These are phyloP conservation scores for Ascosphaera apis DNA, from an alignment of 2,329 filamentous ascomycete genomes.

Conservation along the genomic window DNA sequence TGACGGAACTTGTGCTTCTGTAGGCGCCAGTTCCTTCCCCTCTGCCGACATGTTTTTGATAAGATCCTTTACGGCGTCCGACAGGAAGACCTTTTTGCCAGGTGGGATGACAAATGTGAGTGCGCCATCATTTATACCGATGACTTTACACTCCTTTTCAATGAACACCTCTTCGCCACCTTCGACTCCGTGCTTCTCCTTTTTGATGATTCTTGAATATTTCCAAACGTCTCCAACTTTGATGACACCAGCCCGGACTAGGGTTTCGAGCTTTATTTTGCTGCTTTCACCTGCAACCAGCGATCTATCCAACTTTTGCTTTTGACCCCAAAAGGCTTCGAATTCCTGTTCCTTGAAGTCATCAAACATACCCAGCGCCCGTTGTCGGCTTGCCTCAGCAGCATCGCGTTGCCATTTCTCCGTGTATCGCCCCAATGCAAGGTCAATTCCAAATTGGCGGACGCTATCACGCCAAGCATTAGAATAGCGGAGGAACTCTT, in stretches of 20 bases:
- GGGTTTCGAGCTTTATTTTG: conserved; percentile 16
- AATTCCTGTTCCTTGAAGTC: conserved; percentile 30
- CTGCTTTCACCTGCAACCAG: conserved; percentile 20
- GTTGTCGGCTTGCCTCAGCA: conserved; percentile 26
- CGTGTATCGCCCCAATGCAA: conserved; percentile 31
- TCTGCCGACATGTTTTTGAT: not conserved
- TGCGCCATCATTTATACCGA: conserved; percentile 11
- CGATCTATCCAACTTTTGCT: conserved; percentile 16
- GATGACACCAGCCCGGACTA: conserved; percentile 16
- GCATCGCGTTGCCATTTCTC: conserved; percentile 34
- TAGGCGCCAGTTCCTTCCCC: not conserved
- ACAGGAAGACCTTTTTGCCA: conserved; percentile 15
- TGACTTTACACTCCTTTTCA: conserved; percentile 21
- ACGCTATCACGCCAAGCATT: conserved; percentile 29
- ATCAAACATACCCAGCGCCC: conserved; percentile 32
- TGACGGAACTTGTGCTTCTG: not conserved
- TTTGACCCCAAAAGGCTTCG: conserved; percentile 35
- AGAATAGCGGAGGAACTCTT: conserved; percentile 21
- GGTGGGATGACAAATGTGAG: conserved; percentile 19
- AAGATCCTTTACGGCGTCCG: conserved; percentile 2
- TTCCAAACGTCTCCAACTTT: conserved; percentile 20
- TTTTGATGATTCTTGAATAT: conserved; percentile 12
- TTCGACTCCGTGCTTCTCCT: conserved; percentile 4
- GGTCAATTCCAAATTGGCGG: conserved; percentile 31
- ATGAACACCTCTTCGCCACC: conserved; percentile 11